Evolutionary conservation across 2,329 filamentous ascomycete genomes (phyloP), one percentile per base, ranked within the genome.

Genomic region (Xylaria sp.): DNA sequence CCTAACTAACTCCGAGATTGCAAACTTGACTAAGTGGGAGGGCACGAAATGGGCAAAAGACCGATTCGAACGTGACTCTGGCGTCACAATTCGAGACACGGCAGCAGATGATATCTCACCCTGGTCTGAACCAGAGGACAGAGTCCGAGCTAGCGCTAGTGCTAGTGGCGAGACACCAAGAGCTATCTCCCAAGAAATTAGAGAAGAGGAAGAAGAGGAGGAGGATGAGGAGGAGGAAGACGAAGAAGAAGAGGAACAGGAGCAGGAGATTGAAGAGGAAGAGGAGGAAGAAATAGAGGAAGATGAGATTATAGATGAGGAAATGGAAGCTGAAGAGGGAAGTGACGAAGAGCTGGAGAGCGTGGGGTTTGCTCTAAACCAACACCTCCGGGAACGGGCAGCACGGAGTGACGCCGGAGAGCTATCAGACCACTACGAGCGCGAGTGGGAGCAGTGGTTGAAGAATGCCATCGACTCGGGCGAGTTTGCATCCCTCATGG

Each of bases 41-140:
- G 92, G 92, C 66, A 94, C 92, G 10, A 89, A 90, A 70, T 94
- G 92, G 92, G 92, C 92, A 69, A 90, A 93, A 77, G 91, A 94
- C 77, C 88, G 92, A 63, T 95, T 90, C 77, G 92, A 95, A 82
- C 86, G 86, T 66, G 92, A 94, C 76, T 90, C 93, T 75, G 89
- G 89, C 40, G 85, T 92, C 67, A 81, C 81, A 36, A 93, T 95
- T 70, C 80, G 82, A 57, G 92, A 95, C 76, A 93, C 92, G 6
- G 90, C 91, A 1, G 87, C 87, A 60, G 89, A 92, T 74, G 90
- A 87, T 28, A 89, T 94, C 66, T 81, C 83, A 3, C 85, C 87
- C 67, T 93, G 86, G 86, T 82, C 89, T 26, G 83, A 86, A 63
- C 84, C 82, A 13, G 79, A 82, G 76, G 77, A 79, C 65, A 76